Base-by-base conservation (phyloP, 1,284 basidiomycete genomes). In the Neonothopanus nambi region DNA sequence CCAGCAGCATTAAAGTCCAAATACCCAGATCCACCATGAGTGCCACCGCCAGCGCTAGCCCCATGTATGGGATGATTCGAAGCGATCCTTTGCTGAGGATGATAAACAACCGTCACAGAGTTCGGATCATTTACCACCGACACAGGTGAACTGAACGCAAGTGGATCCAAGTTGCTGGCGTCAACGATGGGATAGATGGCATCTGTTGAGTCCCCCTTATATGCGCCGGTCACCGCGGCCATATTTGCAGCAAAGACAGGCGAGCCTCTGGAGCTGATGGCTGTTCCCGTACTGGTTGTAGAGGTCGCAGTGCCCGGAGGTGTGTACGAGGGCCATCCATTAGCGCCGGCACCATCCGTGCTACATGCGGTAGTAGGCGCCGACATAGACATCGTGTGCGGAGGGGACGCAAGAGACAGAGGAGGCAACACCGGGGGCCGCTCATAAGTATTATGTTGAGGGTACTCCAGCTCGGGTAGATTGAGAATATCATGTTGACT, bases 261-360 rank as follows among this genome's bases (percentile, higher is more conserved):
- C 5, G 77, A 78, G n/a, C 71, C 70, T 36, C 70, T 60, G 13
- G 67, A 66, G 55, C 73, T 75, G 21, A 71, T 70, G 23, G 75
- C 72, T 23, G 73, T 71, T 5, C 71, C 67, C 57, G 70, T 76
- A 5, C 72, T 73, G 13, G 73, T 68, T 15, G 74, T 67, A 13
- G 81, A 80, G 12, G 72, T 74, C 2, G 72, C 72, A 3, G 81
- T 83, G 2, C 78, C 72, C 1, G 82, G 82, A 33, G 81, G 81
- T 0, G 81, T 83, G 57, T 84, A 84, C 26, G 76, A 69, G 6
- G 79, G 73, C 82, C 82, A 84, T 20, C 74, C 75, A 51, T 69
- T 72, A 13, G 67, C 56, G 1, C 70, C 71, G 37, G 72, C 70
- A 12, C 78, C 74, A 48, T 78, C 79, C 1, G 71, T 71, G 28